Percentiles rank a stretch among this genome's conserved stretches.
phyloP scores from a whole-genome alignment of 2,329 filamentous ascomycete genomes.

The Dryadomyces sulphureus region DNA sequence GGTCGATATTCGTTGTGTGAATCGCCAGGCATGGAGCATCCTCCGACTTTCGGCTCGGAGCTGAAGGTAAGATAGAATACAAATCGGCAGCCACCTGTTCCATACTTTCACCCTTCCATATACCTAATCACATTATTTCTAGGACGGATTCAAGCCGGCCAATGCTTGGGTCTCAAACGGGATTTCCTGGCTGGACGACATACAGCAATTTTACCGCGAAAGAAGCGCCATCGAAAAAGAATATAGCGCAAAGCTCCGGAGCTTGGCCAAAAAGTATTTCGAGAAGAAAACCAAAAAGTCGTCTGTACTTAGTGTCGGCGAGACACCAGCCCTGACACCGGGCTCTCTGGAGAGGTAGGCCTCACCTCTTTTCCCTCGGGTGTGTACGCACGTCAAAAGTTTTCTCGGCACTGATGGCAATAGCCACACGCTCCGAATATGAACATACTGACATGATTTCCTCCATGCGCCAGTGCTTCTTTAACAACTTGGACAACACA shows the following conservation, averaged over 20 bases:
- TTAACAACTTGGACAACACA: constrained; percentile 96
- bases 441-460: background rate
- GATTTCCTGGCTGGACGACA: constrained; percentile 90
- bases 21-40: constrained; percentile 54
- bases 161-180: constrained; percentile 83
- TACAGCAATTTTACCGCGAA: constrained; percentile 95
- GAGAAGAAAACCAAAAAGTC: constrained; percentile 88
- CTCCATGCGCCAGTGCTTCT: constrained; percentile 49
- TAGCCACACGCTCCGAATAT: too few species aligned
- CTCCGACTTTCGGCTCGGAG: constrained; percentile 82
- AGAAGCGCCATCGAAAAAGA: constrained; percentile 91
- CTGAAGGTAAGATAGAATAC: constrained; percentile 52
- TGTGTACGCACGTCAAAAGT: too few species aligned
- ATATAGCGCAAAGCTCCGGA: constrained; percentile 76
- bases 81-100: constrained; percentile 12
- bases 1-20: background rate
- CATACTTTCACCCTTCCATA: background rate
- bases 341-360: constrained; percentile 76
- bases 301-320: constrained; percentile 71
- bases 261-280: constrained; percentile 87
- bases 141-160: constrained; percentile 95
- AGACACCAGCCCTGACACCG: constrained; percentile 82
- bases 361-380: too few species aligned
- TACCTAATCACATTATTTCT: constrained; percentile 1
- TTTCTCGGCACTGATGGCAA: background rate